A percentile compares a stretch with the other conserved stretches of the same genome.
Conservation (phyloP, 495 filamentous ascomycete genomes). For the Penicillium goetzii region DNA sequence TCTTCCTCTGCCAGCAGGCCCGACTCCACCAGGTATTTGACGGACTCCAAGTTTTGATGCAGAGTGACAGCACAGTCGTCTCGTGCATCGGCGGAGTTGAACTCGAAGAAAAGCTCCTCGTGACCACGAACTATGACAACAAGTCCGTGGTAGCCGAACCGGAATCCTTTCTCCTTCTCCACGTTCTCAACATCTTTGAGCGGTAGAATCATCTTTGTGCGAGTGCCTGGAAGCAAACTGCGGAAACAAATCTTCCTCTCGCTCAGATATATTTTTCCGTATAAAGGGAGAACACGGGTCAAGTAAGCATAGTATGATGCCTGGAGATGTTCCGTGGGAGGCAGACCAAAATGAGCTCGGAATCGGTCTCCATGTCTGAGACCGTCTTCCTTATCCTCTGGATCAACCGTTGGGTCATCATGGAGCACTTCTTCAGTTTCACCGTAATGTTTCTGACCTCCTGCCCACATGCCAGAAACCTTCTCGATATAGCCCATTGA, state of each 20-base stretch:
- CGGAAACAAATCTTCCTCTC: constrained; percentile 92
- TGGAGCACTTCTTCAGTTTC: constrained; percentile 70
- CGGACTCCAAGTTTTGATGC: constrained; percentile 72
- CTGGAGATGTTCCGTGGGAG: constrained; percentile 79
- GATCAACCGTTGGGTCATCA: constrained; percentile 64
- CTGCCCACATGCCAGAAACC: constrained; percentile 96
- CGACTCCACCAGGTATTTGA: constrained; percentile 73
- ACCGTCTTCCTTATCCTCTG: constrained; percentile 64
- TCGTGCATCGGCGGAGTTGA: constrained; percentile 70
- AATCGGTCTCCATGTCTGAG: constrained; percentile 76
- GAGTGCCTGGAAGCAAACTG: constrained; percentile 84
- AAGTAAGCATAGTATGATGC: constrained; percentile 90
- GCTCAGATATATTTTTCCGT: constrained; percentile 96
- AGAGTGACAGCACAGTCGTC: constrained; percentile 89
- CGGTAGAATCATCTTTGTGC: constrained; percentile 91
- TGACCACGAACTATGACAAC: constrained; percentile 91
- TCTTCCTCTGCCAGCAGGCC: constrained; percentile 70
- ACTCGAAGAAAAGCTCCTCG: constrained; percentile 97
- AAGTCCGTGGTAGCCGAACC: constrained; percentile 88
- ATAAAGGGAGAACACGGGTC: constrained; percentile 85
- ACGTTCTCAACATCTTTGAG: constrained; percentile 92
- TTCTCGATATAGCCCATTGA: constrained; percentile 98
- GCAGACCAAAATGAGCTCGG: constrained; percentile 85
- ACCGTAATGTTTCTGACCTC: constrained; percentile 85
- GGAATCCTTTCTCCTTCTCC: constrained; percentile 92